Conservation (phyloP, 2,329 filamentous ascomycete species). For the Penicillium decumbens region DNA sequence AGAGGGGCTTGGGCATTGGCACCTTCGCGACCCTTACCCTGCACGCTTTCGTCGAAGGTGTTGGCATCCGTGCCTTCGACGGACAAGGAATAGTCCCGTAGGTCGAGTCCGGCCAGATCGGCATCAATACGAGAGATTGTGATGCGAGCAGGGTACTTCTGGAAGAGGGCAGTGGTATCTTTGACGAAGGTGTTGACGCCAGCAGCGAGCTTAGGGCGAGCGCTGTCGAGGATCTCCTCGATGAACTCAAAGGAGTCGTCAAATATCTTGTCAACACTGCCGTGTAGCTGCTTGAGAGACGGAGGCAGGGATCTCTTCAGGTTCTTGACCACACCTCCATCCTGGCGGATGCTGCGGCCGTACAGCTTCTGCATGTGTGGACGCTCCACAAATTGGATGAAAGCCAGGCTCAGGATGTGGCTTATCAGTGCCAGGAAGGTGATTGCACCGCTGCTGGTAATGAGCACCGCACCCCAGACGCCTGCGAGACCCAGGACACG, state of each 20-base stretch:
- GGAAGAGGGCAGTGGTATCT: slow-evolving; percentile 83
- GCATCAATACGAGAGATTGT: slow-evolving; percentile 74
- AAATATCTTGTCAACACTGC: slow-evolving; percentile 79
- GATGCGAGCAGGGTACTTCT: slow-evolving; percentile 79
- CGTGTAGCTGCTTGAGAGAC: slow-evolving; percentile 75
- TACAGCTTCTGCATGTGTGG: slow-evolving; percentile 99
- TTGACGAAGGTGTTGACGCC: slow-evolving; percentile 82
- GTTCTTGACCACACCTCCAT: slow-evolving; percentile 88
- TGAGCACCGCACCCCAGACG: slow-evolving; percentile 90
- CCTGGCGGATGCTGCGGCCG: slow-evolving; percentile 72
- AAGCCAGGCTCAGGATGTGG: slow-evolving; percentile 77
- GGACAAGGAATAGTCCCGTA: slow-evolving; percentile 71
- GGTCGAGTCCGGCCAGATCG: slow-evolving; percentile 73
- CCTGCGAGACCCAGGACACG: slow-evolving; percentile 88
- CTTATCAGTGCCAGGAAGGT: slow-evolving; percentile 81
- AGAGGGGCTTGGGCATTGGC: slow-evolving; percentile 63
- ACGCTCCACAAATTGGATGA: slow-evolving; percentile 89
- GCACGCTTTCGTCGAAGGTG: slow-evolving; percentile 52
- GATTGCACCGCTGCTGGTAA: slow-evolving; percentile 82
- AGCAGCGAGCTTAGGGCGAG: slow-evolving; percentile 77
- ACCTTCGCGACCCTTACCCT: slow-evolving; percentile 68
- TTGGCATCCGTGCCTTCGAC: slow-evolving; percentile 63
- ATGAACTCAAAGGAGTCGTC: slow-evolving; percentile 84
- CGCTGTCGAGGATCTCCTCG: slow-evolving; percentile 82
- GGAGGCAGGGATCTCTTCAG: slow-evolving; percentile 80